Evolutionary conservation across 176 grass and related monocot species (phyloP).

Genomic region (Chloris gayana): DNA sequence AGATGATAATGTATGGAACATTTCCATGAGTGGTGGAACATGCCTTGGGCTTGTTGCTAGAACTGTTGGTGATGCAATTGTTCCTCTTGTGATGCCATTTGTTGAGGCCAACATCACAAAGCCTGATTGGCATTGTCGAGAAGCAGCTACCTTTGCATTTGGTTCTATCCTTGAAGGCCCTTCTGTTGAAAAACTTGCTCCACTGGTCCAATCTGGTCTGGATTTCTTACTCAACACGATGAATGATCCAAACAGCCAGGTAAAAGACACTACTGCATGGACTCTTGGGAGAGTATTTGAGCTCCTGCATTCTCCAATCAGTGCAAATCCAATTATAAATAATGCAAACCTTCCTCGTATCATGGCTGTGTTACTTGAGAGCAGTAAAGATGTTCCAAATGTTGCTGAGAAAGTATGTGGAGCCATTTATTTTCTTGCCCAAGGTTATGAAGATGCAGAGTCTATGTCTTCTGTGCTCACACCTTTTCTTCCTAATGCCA

Average conservation of each 20-base stretch:
- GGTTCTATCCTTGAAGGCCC: constrained; percentile 97
- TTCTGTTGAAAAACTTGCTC: constrained; percentile 71
- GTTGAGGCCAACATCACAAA: constrained; percentile 81
- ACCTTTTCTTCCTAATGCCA: constrained; percentile 74
- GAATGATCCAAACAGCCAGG: constrained; percentile 77
- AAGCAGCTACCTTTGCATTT: constrained; percentile 96
- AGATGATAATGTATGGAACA: constrained; percentile 82
- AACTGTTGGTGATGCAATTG: constrained; percentile 75
- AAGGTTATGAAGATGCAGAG: constrained; percentile 74
- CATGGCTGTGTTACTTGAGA: constrained; percentile 76
- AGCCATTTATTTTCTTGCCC: constrained; percentile 89
- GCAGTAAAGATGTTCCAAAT: constrained; percentile 84
- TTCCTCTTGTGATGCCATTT: constrained; percentile 84
- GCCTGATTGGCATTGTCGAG: constrained; percentile 69
- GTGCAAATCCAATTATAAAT: constrained; percentile 76
- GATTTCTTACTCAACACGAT: constrained; percentile 83
- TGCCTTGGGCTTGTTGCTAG: constrained; percentile 82
- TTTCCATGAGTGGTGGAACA: constrained; percentile 73
- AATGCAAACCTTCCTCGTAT: constrained; percentile 77
- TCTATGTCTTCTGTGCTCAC: constrained; percentile 67
- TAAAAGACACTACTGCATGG: constrained; percentile 93
- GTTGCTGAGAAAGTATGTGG: constrained; percentile 87
- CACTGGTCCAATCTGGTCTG: constrained; percentile 62
- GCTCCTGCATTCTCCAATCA: constrained; percentile 65
- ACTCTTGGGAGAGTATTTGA: constrained; percentile 96